Conservation (phyloP, 2,329 filamentous ascomycete species). For the Diaporthe helianthi region DNA sequence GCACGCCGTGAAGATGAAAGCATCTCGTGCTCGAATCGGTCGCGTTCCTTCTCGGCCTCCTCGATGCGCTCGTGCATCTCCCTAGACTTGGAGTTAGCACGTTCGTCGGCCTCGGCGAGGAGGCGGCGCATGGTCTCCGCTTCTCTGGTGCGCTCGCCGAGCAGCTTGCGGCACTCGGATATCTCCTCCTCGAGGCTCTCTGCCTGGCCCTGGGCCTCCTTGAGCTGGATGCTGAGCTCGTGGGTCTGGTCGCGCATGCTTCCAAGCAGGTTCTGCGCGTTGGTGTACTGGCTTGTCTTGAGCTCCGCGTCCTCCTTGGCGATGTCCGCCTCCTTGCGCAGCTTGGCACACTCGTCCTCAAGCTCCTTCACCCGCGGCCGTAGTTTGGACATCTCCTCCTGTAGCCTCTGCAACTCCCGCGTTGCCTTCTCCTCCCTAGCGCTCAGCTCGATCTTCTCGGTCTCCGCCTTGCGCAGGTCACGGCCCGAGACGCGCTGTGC, state of each 20-base stretch:
- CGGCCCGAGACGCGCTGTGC: constrained; percentile 75
- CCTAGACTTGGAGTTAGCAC: constrained; percentile 80
- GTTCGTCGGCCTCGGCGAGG: constrained; percentile 83
- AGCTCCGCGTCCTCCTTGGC: constrained; percentile 83
- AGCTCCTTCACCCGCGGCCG: constrained; percentile 69
- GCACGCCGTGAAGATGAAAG: constrained; percentile 77
- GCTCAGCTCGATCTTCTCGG: constrained; percentile 78
- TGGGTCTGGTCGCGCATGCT: constrained; percentile 93
- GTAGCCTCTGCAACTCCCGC: constrained; percentile 73
- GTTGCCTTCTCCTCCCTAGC: constrained; percentile 75
- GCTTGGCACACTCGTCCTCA: constrained; percentile 74
- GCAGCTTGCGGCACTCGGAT: constrained; percentile 82
- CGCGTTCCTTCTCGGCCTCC: constrained; percentile 89
- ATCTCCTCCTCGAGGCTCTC: constrained; percentile 93
- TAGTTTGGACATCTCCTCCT: constrained; percentile 75
- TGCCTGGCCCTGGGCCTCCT: constrained; percentile 81
- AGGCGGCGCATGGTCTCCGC: constrained; percentile 93
- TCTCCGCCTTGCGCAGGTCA: constrained; percentile 79
- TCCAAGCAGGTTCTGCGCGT: constrained; percentile 82
- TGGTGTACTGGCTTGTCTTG: constrained; percentile 84
- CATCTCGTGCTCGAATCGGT: constrained; percentile 90
- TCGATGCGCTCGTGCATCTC: constrained; percentile 93
- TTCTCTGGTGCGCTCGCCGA: constrained; percentile 88
- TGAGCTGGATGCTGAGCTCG: constrained; percentile 89
- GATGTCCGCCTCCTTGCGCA: constrained; percentile 71